Conservation (phyloP, 139 green algal species). For the Auxenochlorella protothecoides region DNA sequence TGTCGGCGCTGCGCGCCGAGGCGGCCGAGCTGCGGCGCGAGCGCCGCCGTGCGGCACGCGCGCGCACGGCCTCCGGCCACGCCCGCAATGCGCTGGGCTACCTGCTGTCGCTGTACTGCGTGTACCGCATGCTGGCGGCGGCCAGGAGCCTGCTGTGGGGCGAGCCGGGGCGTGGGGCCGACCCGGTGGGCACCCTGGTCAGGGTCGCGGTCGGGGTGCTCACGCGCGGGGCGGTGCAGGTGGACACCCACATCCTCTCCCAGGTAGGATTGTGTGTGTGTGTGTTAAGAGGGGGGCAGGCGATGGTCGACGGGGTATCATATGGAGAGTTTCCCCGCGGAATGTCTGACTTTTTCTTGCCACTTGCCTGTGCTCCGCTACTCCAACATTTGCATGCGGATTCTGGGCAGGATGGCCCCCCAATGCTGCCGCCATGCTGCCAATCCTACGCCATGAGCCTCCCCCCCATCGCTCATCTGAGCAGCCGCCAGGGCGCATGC, state of each 20-base stretch:
- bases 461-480: no score
- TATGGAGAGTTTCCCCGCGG: no score
- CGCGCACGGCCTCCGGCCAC: conserved; percentile 62
- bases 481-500: no score
- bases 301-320: no score
- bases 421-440: no score
- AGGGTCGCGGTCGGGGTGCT: conserved; percentile 47
- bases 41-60: conserved; percentile 51
- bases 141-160: conserved; percentile 62
- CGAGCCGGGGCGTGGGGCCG: conserved; percentile 55
- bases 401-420: no score
- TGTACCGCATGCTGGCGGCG: conserved; percentile 57
- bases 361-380: no score
- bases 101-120: conserved; percentile 65
- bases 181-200: conserved; percentile 56
- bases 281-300: no score
- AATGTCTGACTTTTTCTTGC: no score
- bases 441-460: no score
- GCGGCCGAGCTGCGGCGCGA: conserved; percentile 61
- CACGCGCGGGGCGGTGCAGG: conserved; percentile 34
- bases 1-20: conserved; percentile 53
- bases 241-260: conserved; percentile 45
- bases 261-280: conserved; percentile 19
- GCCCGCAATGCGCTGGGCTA: conserved; percentile 76
- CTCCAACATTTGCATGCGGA: no score